Evolutionary conservation across 495 filamentous ascomycete species (phyloP), one percentile per base, ranked within the genome.

Genomic region (Collariella sp.): DNA sequence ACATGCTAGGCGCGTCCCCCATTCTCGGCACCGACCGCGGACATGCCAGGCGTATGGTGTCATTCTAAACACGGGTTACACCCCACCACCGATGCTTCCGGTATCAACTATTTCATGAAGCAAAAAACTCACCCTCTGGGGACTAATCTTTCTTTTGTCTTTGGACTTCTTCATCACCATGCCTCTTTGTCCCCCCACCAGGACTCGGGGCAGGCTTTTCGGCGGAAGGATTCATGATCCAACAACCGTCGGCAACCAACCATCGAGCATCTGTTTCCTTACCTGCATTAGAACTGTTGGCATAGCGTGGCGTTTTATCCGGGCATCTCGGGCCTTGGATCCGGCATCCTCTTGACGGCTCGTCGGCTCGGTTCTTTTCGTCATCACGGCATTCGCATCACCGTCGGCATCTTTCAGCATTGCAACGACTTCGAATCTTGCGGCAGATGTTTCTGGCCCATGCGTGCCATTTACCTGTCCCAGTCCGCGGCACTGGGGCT

Each of bases 11-110:
- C 54, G 77, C 66, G 67, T 81, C 70, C 52, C 83, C 68, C 50
- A 79, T 62, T 66, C 73, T 68, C 46, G 74, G 66, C 46, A 66
- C 70, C 38, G 73, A 77, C 47, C 79, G 84, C 46, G 71, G 74
- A 24, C 75, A 77, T 52, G 77, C 79, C 42, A 78, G 85, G 58
- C 83, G 86, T 31, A 85, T 88, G 83, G 83, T 81, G 56, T 87
- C 86, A 5, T 87, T 85, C 65, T 13, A 19, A 5, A 16, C 43
- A 29, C 31, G 29, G 31, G 23, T 36, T 0, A 23, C 4, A 49
- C 3, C 1, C 13, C 33, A 5, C 7, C 22, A 50, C 7, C 23
- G 15, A 39, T 13, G 33, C 40, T 5, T 2, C 16, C n/a, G 6
- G 4, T 9, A 42, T 10, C 40, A 42, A 5, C 18, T 7, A 38